Base-by-base conservation (phyloP, 257 asterid species). In the Solanum megistacrolobum region DNA sequence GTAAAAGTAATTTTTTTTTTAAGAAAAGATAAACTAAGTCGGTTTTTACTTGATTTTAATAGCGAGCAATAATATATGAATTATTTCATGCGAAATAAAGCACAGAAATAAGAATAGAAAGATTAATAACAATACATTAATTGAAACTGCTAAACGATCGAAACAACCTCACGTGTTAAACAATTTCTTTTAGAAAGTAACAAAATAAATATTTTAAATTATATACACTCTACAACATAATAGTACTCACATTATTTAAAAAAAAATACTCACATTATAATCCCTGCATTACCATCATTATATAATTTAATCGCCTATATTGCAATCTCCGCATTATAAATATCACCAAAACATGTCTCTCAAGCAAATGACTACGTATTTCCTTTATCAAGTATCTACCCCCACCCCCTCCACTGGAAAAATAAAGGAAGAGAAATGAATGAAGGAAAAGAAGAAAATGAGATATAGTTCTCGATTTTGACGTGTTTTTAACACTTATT, bases 11-110 rank as follows among this genome's bases (percentile, higher is more conserved):
- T 0, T 39, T 39, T 39, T 39, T 39, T 9, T 0, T 3, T 9
- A 39, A 9, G 0, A 0, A 39, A 9, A 39, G 0, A 39, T 39
- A 39, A 39, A 39, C 0, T 39, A 0, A 39, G 0, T 39, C 0
- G 3, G 46, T 3, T 39, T 39, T 39, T 39, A 39, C 46, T 39
- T 39, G 12, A 39, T 39, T 39, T 39, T 39, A 52, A 52, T 52
- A 52, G 62, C 4, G 9, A 18, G 4, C 62, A 52, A 6, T 1
- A 52, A 52, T 16, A 3, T 52, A 1, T 52, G 23, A 2, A 52
- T 16, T 48, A 52, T 52, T 52, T 5, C 4, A 52, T 23, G 32
- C 5, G 0, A 11, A 14, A 65, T 10, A 25, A 27, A 5, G 8
- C 5, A 5, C 27, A 3, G 0, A 25, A 25, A 25, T 10, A 10